Percentiles rank a stretch among this genome's conserved stretches.
Conservation (phyloP, 768 basidiomycete species). For the Infundibulicybe gibba region DNA sequence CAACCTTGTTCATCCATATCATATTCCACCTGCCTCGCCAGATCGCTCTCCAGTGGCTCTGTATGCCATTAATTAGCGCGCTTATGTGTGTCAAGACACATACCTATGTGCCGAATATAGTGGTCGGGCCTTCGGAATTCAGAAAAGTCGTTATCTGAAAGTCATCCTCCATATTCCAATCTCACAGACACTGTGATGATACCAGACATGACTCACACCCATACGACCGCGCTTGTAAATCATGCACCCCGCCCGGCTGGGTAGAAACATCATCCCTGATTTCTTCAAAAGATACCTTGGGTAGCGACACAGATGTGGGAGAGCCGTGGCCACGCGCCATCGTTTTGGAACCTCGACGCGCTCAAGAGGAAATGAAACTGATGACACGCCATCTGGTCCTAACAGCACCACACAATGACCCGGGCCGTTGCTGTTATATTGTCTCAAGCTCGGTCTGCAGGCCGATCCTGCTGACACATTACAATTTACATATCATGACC, state of each 20-base stretch:
- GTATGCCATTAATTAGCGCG: conserved; percentile 7
- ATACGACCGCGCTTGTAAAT: conserved; percentile 60
- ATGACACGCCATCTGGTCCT: too few relatives aligned
- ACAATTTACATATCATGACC: too few relatives aligned
- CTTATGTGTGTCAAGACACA: conserved; percentile 12
- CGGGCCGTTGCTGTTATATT: too few relatives aligned
- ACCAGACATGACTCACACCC: conserved; percentile 56
- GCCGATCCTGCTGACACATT: too few relatives aligned
- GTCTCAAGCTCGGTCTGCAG: too few relatives aligned
- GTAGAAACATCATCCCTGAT: conserved; percentile 62
- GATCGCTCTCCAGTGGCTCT: conserved; percentile 93
- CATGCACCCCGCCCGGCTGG: conserved; percentile 60
- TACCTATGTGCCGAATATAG: conserved; percentile 91
- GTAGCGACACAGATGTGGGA: conserved; percentile 29
- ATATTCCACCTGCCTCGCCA: conserved; percentile 93
- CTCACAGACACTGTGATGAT: neutral
- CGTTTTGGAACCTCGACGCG: too few relatives aligned
- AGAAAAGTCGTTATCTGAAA: conserved; percentile 53
- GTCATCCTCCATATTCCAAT: neutral
- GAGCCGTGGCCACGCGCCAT: too few relatives aligned
- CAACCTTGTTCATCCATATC: conserved; percentile 99
- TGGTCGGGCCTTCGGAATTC: conserved; percentile 77
- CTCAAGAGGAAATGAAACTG: too few relatives aligned
- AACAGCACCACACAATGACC: too few relatives aligned
- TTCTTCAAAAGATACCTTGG: conserved; percentile 65